Evolutionary conservation across 805 yeast genomes (phyloP), one percentile per base, ranked within the genome.

Genomic region (Brettanomyces anomalus): DNA sequence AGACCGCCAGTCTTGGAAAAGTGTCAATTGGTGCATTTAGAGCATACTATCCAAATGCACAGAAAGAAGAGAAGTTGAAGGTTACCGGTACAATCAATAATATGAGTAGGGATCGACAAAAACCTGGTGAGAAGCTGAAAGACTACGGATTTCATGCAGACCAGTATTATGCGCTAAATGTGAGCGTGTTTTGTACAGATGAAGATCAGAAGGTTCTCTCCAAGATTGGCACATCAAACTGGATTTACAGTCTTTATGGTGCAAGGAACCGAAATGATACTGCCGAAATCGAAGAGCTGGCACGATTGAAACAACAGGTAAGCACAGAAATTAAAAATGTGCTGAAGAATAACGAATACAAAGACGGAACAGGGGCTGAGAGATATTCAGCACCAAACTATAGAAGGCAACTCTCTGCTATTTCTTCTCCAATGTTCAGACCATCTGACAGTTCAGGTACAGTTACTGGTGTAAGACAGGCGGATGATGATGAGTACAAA

Each of bases 21-120:
- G 80, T 88, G 11, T 93, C 85, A 38, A 83, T 88, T 43, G 96
- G 96, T 1, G 96, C 96, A 1, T 88, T 87, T 57, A 66, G 96
- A 57, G 85, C 96, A 0, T 74, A 74, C 37, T 54, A 59, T 24
- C 51, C 53, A 21, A 56, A 49, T 19, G 28, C 28, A 24, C 50
- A 49, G 14, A 43, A 51, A 32, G 46, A 49, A 4, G 37, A 24
- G 8, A 19, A 11, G 18, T 16, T 5, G 10, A 13, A 14, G 17
- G 17, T 10, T 28, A 28, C 32, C 10, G 14, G 8, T 32, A 32
- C 15, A 32, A n/a, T 32, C 34, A n/a, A 14, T 8, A 32, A 24
- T 24, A 24, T 11, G 28, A n/a, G n/a, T n/a, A n/a, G n/a, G n/a
- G n/a, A n/a, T n/a, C n/a, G n/a, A n/a, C n/a, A n/a, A n/a, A n/a